phyloP scores from a whole-genome alignment of 1,284 basidiomycete species.

The Irpex sp. region DNA sequence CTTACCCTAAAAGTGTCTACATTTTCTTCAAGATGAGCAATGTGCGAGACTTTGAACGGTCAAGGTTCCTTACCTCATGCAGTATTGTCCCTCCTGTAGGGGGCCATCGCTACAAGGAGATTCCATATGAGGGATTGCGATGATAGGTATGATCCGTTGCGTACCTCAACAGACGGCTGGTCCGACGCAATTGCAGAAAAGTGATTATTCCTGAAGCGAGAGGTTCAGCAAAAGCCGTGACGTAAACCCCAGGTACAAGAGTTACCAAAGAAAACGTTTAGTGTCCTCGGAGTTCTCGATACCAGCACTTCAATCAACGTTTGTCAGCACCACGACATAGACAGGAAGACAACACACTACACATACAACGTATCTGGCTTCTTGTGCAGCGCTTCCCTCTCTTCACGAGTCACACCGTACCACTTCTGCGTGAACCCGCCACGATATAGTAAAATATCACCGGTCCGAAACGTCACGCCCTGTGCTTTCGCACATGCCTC shows the following conservation, averaged over 20 bases:
- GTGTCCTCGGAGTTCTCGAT: not conserved
- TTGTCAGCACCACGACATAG: not conserved
- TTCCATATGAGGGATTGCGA: not conserved
- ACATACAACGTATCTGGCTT: slow-evolving; percentile 51
- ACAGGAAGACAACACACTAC: not conserved
- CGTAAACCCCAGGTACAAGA: not conserved
- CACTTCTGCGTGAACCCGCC: slow-evolving; percentile 65
- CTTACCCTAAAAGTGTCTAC: not conserved
- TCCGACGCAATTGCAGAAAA: slow-evolving; percentile 74
- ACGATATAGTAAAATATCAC: slow-evolving; percentile 60
- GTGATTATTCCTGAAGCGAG: slow-evolving; percentile 61
- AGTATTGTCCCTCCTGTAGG: not conserved
- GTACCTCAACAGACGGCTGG: slow-evolving; percentile 65
- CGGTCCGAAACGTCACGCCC: slow-evolving; percentile 53
- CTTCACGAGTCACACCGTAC: slow-evolving; percentile 39
- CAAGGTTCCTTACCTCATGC: not conserved
- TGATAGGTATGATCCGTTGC: not conserved
- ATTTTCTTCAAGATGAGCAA: not conserved
- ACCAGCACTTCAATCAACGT: not conserved
- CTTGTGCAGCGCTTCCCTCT: slow-evolving; percentile 40
- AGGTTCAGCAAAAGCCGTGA: not conserved
- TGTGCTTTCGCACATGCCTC: slow-evolving; percentile 55
- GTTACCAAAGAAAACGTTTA: not conserved
- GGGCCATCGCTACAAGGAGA: not conserved
- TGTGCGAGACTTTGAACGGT: not conserved